Evolutionary conservation across 129 eudicot genomes (phyloP), one percentile per base, ranked within the genome.

Genomic region (Escallonia herrerae): DNA sequence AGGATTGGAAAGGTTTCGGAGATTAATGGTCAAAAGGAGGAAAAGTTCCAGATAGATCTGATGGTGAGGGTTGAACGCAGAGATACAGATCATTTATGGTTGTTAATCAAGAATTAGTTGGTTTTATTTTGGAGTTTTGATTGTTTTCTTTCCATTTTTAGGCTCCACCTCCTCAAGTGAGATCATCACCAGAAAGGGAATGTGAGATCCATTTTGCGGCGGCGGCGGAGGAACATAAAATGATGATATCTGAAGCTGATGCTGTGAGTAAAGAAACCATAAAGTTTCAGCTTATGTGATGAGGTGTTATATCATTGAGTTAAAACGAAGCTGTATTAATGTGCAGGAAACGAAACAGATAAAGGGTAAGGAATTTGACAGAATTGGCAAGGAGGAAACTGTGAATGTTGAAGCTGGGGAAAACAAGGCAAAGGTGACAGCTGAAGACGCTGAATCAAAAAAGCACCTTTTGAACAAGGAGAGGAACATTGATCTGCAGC

Each of bases 161-260:
- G 99, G 97, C 97, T 56, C 97, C 97, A 48, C 99, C 99, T 58
- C 98, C 98, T 43, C 98, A 83, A 74, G 69, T 50, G 64, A 78
- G 82, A 82, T 69, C 85, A 6, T 88, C 95, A 41, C 90, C 91
- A 0, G 93, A 73, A 57, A 89, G 77, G 43, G 91, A 80, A 41
- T 59, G 72, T 0, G 77, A 60, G 7, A 41, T 74, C 7, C 56
- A 59, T 74, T 71, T 74, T 22, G 63, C 41, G 52, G 72, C 71
- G 2, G 63, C 49, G 47, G 68, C 68, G 2, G 83, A 71, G 53
- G 68, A 62, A 41, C 72, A 74, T 15, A 74, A 67, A 80, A 78
- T 80, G 54, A 56, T 68, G 52, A 2, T 67, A 15, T 33, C 75
- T 0, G 63, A 53, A 70, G 73, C 63, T 46, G 79, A 80, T 71